These are phyloP conservation scores for Russula ochroleuca DNA, from an alignment of 768 basidiomycete species.

Conservation along the genomic window DNA sequence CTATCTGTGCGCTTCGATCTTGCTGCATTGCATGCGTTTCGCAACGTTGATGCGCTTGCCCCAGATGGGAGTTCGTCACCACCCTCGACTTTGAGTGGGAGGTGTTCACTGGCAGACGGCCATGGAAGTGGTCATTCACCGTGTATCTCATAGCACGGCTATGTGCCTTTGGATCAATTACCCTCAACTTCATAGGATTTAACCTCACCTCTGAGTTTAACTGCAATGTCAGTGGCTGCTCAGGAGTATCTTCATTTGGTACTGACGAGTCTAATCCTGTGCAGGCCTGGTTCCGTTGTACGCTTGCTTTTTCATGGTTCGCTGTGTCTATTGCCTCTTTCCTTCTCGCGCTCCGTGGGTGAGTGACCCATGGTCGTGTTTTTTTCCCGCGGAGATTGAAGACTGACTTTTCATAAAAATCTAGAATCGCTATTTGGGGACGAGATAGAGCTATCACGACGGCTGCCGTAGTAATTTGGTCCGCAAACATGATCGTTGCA, in stretches of 20 bases:
- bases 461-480: conserved; percentile 1
- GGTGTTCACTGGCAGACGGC: conserved; percentile 25
- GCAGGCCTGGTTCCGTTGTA: conserved; percentile 22
- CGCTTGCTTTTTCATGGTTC: conserved; percentile 19
- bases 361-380: neutral
- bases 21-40: neutral
- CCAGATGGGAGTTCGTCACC: conserved; percentile 26
- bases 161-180: conserved; percentile 10
- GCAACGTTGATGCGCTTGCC: neutral
- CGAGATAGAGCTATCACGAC: conserved; percentile 9
- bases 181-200: conserved; percentile 22
- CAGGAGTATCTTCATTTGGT: neutral
- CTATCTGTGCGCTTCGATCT: conserved; percentile 20
- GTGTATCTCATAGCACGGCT: conserved; percentile 18
- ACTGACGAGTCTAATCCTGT: neutral
- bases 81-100: conserved; percentile 26
- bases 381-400: neutral
- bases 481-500: conserved; percentile 2
- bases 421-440: conserved; percentile 24
- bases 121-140: conserved; percentile 27
- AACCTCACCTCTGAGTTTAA: conserved; percentile 12
- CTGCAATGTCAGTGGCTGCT: conserved; percentile 19
- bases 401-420: neutral
- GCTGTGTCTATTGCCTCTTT: conserved; percentile 23
- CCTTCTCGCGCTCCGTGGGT: conserved; percentile 24